Conservation (phyloP, 345 rosid genomes). For the Boechera retrofracta region DNA sequence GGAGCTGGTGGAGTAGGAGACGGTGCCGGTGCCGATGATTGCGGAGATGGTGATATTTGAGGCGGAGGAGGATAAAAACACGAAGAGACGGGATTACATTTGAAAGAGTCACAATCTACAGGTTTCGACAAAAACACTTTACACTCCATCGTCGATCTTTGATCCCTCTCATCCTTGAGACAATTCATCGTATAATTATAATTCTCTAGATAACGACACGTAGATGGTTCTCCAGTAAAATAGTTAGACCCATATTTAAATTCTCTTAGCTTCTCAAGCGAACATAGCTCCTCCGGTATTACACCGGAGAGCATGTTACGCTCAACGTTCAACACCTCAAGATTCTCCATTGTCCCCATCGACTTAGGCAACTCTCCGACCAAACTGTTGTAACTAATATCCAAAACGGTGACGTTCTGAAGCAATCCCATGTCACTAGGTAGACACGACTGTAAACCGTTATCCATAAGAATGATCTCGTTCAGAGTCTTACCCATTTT, state of each 20-base stretch:
- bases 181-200: constrained; percentile 62
- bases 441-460: constrained; percentile 65
- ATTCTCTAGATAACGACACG: constrained; percentile 50
- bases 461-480: constrained; percentile 67
- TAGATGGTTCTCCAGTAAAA: constrained; percentile 55
- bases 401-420: constrained; percentile 65
- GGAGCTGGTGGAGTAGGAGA: constrained; percentile 31
- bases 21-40: constrained; percentile 2
- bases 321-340: constrained; percentile 63
- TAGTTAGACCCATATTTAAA: constrained; percentile 64
- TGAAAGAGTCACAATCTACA: constrained; percentile 54
- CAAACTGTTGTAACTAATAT: constrained; percentile 64
- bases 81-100: constrained; percentile 48
- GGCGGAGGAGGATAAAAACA: constrained; percentile 43
- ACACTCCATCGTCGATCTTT: constrained; percentile 71
- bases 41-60: constrained; percentile 19
- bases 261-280: constrained; percentile 59
- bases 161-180: constrained; percentile 49
- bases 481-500: constrained; percentile 74
- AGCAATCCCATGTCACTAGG: constrained; percentile 63
- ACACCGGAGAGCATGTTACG: constrained; percentile 68
- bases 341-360: constrained; percentile 56
- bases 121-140: constrained; percentile 57
- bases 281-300: constrained; percentile 59
- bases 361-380: constrained; percentile 62